phyloP scores from a whole-genome alignment of 1,284 basidiomycete species.

The Tausonia pullulans region DNA sequence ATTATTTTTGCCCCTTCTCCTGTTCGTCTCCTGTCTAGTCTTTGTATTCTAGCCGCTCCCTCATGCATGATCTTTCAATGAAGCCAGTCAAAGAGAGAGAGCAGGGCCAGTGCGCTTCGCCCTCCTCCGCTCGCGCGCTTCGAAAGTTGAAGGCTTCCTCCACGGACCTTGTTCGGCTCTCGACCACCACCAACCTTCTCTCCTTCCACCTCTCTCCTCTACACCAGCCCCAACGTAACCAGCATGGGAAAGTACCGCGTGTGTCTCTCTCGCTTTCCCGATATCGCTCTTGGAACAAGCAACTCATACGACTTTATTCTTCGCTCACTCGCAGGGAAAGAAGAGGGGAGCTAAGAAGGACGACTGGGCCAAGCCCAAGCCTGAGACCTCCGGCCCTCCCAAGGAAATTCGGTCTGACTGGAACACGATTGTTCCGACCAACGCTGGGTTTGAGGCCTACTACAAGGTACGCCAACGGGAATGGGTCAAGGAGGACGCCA shows the following conservation, averaged over 20 bases:
- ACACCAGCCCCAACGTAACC: too few relatives aligned
- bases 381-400: background rate
- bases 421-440: constrained; percentile 7
- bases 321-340: background rate
- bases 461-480: constrained; percentile 10
- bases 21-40: background rate
- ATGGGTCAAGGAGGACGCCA: background rate
- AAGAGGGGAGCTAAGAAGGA: background rate
- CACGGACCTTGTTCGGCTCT: too few relatives aligned
- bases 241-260: too few relatives aligned
- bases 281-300: too few relatives aligned
- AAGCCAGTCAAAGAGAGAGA: too few relatives aligned
- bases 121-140: too few relatives aligned
- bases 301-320: background rate
- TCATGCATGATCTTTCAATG: background rate
- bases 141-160: too few relatives aligned
- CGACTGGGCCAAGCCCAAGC: background rate
- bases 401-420: background rate
- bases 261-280: too few relatives aligned
- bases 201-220: too few relatives aligned
- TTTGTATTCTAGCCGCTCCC: background rate
- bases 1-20: too few relatives aligned
- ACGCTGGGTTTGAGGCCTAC: constrained; percentile 9
- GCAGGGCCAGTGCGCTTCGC: too few relatives aligned
- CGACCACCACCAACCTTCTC: too few relatives aligned